A percentile compares a stretch with the other conserved stretches of the same genome.
These are phyloP conservation scores for Argentina anserina DNA, from an alignment of 306 rosid genomes.

Conservation along the genomic window DNA sequence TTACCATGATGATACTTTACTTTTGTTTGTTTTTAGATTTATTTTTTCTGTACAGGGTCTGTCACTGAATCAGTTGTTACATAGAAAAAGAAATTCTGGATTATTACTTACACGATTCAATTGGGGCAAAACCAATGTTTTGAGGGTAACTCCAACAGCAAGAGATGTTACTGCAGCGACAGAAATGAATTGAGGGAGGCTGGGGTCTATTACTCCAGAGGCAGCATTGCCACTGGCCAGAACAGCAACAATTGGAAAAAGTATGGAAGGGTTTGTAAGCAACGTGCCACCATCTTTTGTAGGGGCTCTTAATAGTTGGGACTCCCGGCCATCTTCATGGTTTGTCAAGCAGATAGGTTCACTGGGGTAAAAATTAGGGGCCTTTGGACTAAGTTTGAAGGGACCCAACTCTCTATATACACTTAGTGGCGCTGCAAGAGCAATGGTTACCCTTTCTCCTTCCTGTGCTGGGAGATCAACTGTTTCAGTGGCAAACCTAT, in stretches of 20 bases:
- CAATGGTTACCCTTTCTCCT: conserved; percentile 92
- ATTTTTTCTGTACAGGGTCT: not conserved
- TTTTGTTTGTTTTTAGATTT: not conserved
- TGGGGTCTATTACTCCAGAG: conserved; percentile 79
- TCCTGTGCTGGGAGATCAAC: conserved; percentile 89
- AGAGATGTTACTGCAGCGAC: conserved; percentile 67
- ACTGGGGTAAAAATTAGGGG: conserved; percentile 70
- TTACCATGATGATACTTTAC: too few species aligned
- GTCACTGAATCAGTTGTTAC: not conserved
- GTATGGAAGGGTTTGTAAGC: conserved; percentile 59
- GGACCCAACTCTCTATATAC: conserved; percentile 79
- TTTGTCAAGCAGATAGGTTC: conserved; percentile 93
- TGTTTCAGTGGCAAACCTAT: conserved; percentile 92
- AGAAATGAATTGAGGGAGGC: conserved; percentile 73
- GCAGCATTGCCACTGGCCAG: conserved; percentile 87
- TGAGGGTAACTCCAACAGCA: conserved; percentile 76
- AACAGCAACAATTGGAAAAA: conserved; percentile 70
- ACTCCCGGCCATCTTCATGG: conserved; percentile 88
- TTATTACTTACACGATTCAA: conserved; percentile 55
- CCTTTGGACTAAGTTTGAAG: conserved; percentile 72
- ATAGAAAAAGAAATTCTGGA: not conserved
- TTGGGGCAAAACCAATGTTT: conserved; percentile 61
- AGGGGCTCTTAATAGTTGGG: conserved; percentile 83
- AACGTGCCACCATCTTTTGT: conserved; percentile 52
- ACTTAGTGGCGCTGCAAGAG: conserved; percentile 80